These are phyloP conservation scores for Debaryomyces prosopidis DNA, from an alignment of 805 yeast species.

Conservation along the genomic window DNA sequence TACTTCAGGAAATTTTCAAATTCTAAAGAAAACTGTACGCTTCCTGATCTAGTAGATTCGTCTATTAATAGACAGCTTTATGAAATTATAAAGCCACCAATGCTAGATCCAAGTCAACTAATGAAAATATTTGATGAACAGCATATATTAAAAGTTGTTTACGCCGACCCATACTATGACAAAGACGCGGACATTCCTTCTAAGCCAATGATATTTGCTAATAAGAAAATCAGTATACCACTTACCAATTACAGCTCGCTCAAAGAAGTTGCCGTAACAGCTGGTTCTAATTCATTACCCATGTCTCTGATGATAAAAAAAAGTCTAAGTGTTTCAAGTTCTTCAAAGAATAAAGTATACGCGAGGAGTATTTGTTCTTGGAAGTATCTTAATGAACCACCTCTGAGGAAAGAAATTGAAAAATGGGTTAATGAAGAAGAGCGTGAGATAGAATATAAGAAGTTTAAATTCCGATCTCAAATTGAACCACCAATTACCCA, in stretches of 20 bases:
- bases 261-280: not conserved
- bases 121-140: conserved; percentile 36
- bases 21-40: not conserved
- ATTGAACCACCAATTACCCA: conserved; percentile 48
- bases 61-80: conserved; percentile 9
- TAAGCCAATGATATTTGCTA: conserved; percentile 64
- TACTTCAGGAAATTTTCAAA: not conserved
- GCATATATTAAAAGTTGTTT: conserved; percentile 53
- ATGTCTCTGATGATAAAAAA: not conserved
- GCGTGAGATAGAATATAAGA: conserved; percentile 11
- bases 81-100: conserved; percentile 22
- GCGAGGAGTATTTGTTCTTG: conserved; percentile 22
- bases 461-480: conserved; percentile 44
- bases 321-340: not conserved
- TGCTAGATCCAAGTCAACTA: conserved; percentile 14
- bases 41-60: not conserved
- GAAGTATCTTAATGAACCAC: conserved; percentile 52
- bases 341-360: not conserved
- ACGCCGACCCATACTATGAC: conserved; percentile 65
- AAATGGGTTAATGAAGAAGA: conserved; percentile 29
- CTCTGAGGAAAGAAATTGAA: conserved; percentile 40
- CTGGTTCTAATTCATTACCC: not conserved
- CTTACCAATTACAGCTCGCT: conserved; percentile 26
- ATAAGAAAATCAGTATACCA: conserved; percentile 54
- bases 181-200: conserved; percentile 52